Percentiles rank a stretch among this genome's conserved stretches.
These are phyloP conservation scores for Heterobasidion irregulare DNA, from an alignment of 1,284 basidiomycete genomes.

Conservation along the genomic window DNA sequence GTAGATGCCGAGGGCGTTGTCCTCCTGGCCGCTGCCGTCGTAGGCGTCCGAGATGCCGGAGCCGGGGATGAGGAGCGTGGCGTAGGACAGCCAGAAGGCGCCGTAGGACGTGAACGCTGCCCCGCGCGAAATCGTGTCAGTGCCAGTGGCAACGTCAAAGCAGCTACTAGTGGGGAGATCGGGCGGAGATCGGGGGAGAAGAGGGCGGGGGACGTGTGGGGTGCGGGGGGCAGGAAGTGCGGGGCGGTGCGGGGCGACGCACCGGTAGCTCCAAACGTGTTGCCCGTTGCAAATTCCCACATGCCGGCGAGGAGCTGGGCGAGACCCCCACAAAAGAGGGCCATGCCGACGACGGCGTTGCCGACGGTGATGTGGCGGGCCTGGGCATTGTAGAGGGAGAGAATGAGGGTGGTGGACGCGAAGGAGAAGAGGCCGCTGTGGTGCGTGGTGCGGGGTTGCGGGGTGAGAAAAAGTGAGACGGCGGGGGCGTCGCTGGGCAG, in stretches of 20 bases:
- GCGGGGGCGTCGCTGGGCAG: neutral
- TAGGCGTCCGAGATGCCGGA: conserved; percentile 53
- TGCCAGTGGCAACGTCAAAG: neutral
- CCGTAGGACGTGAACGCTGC: conserved; percentile 79
- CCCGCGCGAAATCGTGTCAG: neutral
- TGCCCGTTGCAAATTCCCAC: conserved; percentile 78
- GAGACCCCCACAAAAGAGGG: conserved; percentile 76
- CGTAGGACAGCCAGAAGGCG: conserved; percentile 80
- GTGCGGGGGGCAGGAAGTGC: neutral
- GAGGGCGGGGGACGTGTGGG: neutral
- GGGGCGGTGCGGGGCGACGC: conserved; percentile 18
- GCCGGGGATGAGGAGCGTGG: conserved; percentile 55
- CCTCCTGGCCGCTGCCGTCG: conserved; percentile 31
- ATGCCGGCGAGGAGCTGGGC: conserved; percentile 70
- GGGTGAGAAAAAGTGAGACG: neutral
- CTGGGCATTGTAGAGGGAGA: conserved; percentile 58
- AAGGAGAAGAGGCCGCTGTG: conserved; percentile 63
- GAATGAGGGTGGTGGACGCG: conserved; percentile 65
- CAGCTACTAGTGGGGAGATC: neutral
- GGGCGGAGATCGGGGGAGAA: neutral
- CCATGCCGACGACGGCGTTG: conserved; percentile 83
- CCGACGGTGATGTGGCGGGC: conserved; percentile 42
- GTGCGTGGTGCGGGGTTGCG: neutral
- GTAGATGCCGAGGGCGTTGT: conserved; percentile 57
- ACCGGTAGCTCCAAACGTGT: conserved; percentile 65